Evolutionary conservation across 2,329 filamentous ascomycete genomes (phyloP), one percentile per base, ranked within the genome.

Genomic region (Ophiostoma novo-ulmi): DNA sequence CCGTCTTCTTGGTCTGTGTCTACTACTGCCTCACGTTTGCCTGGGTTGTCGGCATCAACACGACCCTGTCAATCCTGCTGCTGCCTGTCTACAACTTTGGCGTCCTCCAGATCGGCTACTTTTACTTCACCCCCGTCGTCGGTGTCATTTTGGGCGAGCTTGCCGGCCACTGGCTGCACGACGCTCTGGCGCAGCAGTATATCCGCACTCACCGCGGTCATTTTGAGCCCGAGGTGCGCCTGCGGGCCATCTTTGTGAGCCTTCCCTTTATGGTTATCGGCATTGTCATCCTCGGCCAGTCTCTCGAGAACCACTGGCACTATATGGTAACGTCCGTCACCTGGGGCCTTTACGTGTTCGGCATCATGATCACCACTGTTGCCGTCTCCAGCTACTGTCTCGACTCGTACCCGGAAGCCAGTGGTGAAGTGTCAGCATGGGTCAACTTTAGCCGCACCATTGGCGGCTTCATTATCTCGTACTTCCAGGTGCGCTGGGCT

Each of bases 101-200:
- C 0, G 79, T 81, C 0, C 80, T 80, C 65, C 80, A 83, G 69
- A 83, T 87, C 67, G 85, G 83, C 74, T 82, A 76, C 77, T 86
- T 88, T 75, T 88, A 88, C 77, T 87, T 88, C 75, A 84, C 85
- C 0, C 84, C 84, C 2, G 80, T 88, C 36, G 81, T 87, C 0
- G 86, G 82, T 3, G 82, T 83, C 3, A 75, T 86, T 17, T 76
- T 88, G 0, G 87, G 85, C 36, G 85, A 87, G 77, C 70, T 83
- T 0, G 76, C 79, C 4, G 86, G 86, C 6, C 86, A 88, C 76
- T 87, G 81, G 81, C 78, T 87, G 6, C 84, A 88, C 76, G 85
- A 88, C 73, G 72, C 78, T 3, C 75, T 86, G 10, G 82, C 83
- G 6, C 78, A 75, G 13, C 76, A 79, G 36, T 84, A 84, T 73